phyloP scores from a whole-genome alignment of 352 stramenopile species.

The Aphanomyces astaci region DNA sequence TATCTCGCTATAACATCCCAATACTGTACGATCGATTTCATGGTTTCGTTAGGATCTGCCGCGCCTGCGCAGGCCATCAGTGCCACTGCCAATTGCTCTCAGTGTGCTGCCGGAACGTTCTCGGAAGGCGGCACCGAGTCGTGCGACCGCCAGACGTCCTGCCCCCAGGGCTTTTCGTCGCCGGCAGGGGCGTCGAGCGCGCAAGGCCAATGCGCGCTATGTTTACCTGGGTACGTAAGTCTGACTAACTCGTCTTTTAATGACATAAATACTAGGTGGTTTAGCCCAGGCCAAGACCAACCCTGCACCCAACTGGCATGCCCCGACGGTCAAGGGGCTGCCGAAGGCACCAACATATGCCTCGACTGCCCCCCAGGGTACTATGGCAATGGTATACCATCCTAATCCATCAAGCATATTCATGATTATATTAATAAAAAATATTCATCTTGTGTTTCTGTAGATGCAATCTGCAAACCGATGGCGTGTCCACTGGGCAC shows the following conservation, averaged over 20 bases:
- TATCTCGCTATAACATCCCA: background rate
- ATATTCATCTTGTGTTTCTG: too few species aligned
- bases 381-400: slow-evolving; percentile 28
- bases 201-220: slow-evolving; percentile 32
- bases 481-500: slow-evolving; percentile 29
- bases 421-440: too few species aligned
- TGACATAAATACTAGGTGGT: slow-evolving; percentile 4
- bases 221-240: slow-evolving; percentile 28
- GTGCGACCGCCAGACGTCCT: slow-evolving; percentile 27
- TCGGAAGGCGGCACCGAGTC: slow-evolving; percentile 38
- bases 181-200: slow-evolving; percentile 27
- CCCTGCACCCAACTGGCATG: slow-evolving; percentile 35
- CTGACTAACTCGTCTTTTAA: background rate
- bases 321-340: slow-evolving; percentile 27
- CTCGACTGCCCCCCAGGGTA: slow-evolving; percentile 29
- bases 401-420: too few species aligned
- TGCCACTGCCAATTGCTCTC: slow-evolving; percentile 29
- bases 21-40: slow-evolving; percentile 25
- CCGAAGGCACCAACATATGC: slow-evolving; percentile 28
- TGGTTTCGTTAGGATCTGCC: slow-evolving; percentile 30
- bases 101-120: slow-evolving; percentile 41
- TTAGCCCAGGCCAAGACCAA: slow-evolving; percentile 24
- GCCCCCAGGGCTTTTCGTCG: background rate
- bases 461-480: slow-evolving; percentile 26
- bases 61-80: slow-evolving; percentile 28